Base-by-base conservation (phyloP, 176 grass and related monocot species). In the Oryza longistaminata region DNA sequence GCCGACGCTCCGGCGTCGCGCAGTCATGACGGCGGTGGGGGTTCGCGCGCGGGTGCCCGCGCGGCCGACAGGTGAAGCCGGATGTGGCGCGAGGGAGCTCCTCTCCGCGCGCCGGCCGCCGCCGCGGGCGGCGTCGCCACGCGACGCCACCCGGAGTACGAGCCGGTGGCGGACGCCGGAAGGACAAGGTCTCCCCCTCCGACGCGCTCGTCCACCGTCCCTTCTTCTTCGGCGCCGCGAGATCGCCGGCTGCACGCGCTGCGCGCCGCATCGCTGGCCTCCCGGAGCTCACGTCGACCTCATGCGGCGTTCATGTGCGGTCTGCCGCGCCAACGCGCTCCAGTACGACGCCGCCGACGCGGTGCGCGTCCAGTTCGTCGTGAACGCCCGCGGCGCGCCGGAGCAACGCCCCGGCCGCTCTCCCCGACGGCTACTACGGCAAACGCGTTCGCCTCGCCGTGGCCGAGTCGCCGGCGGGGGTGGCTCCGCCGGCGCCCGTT, bases 341-440 rank as follows among this genome's bases (percentile, higher is more conserved):
- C 21, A n/a, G 15, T 80, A 80, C 77, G 82, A 42, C 11, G 1
- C 68, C 11, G 66, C 0, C 68, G 70, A 68, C 53, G n/a, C 5
- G 8, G 75, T 89, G 27, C 82, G 75, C 0, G 24, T 67, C 9
- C 68, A 74, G 44, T 44, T n/a, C 17, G 58, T 89, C 10, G 82
- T 89, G 66, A 85, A 89, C 13, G 75, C n/a, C 3, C 58, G 87
- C 17, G 67, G 68, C 21, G n/a, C 27, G 27, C 43, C 13, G 64
- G n/a, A 77, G 66, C 29, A 53, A 1, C 24, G 25, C 6, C 68
- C 26, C 2, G n/a, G 6, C 52, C 17, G 16, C n/a, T 43, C 42
- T 92, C 26, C 90, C 80, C 2, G 25, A 9, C 1, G 90, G 90
- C 0, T 92, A 68, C 79, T 89, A 84, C 60, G 90, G 87, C 19